Conservation (phyloP, 768 basidiomycete genomes). For the Boletus rufocinnamomeus region DNA sequence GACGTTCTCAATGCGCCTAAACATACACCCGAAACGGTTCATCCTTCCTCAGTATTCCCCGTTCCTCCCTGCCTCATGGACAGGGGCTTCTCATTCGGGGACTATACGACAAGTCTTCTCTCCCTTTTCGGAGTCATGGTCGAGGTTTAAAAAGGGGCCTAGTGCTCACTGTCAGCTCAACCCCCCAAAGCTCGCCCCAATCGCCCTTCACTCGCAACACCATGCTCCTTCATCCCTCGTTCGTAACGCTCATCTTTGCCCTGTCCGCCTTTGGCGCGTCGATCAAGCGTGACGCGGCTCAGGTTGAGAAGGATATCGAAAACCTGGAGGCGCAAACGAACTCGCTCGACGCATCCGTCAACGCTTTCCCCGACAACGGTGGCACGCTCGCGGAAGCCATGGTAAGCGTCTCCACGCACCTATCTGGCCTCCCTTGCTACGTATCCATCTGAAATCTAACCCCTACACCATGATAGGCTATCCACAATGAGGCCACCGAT, state of each 20-base stretch:
- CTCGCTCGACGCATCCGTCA: not conserved
- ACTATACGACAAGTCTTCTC: not conserved
- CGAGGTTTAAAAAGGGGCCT: constrained; percentile 5
- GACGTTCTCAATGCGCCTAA: not conserved
- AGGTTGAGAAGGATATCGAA: not conserved
- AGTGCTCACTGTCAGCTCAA: not conserved
- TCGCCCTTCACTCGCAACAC: not conserved
- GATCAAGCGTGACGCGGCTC: constrained; percentile 3
- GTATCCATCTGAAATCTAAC: not conserved
- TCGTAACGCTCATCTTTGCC: constrained; percentile 15
- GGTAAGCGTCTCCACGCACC: constrained; percentile 1
- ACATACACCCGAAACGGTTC: not conserved
- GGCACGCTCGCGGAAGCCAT: rapidly evolving
- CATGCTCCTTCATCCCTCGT: constrained; percentile 17
- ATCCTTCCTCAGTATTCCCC: not conserved
- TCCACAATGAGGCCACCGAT: rapidly evolving
- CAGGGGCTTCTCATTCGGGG: not conserved
- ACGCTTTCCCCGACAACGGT: not conserved
- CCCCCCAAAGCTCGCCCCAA: not conserved
- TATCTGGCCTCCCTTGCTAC: not conserved
- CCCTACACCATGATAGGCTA: not conserved
- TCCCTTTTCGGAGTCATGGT: not conserved
- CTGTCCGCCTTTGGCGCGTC: constrained; percentile 13
- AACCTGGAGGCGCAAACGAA: rapidly evolving
- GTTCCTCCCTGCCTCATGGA: not conserved